These are phyloP conservation scores for Chrysanthemum seticuspe DNA, from an alignment of 129 eudicot genomes.

Conservation along the genomic window DNA sequence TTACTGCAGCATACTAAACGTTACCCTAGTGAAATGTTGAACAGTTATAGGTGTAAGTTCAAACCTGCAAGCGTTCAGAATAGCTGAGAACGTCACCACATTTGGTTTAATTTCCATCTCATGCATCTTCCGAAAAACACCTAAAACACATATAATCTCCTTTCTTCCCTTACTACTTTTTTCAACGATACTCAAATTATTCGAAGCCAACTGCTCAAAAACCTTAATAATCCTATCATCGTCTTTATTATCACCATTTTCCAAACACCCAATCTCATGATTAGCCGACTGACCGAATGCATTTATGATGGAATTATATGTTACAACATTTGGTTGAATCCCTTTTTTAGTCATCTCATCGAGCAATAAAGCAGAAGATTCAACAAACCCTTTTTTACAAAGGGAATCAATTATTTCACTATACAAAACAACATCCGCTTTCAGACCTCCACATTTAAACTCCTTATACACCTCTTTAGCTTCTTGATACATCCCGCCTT, in stretches of 20 bases:
- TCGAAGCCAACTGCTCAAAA: constrained; percentile 69
- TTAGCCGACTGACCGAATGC: constrained; percentile 78
- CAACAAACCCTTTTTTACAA: constrained; percentile 87
- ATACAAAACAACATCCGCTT: constrained; percentile 93
- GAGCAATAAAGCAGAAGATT: constrained; percentile 74
- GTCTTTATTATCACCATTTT: constrained; percentile 26
- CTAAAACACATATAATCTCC: constrained; percentile 73
- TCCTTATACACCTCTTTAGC: constrained; percentile 73
- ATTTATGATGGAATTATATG: constrained; percentile 92
- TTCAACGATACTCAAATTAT: constrained; percentile 36
- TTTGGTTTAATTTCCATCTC: constrained; percentile 89
- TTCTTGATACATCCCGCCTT: constrained; percentile 75
- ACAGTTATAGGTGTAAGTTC: not conserved
- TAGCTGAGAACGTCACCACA: constrained; percentile 96
- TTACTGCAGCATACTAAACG: too few relatives aligned
- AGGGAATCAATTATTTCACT: constrained; percentile 89
- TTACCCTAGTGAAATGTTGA: not conserved
- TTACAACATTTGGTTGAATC: constrained; percentile 92
- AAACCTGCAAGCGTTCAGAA: constrained; percentile 97
- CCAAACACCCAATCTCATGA: constrained; percentile 38
- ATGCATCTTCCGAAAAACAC: constrained; percentile 92
- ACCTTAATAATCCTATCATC: constrained; percentile 68
- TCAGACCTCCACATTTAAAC: constrained; percentile 76
- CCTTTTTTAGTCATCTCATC: constrained; percentile 94
- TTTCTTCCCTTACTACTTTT: constrained; percentile 34